Evolutionary conservation across 495 filamentous ascomycete genomes (phyloP), one percentile per base, ranked within the genome.

Genomic region (Cetradonia linearis): DNA sequence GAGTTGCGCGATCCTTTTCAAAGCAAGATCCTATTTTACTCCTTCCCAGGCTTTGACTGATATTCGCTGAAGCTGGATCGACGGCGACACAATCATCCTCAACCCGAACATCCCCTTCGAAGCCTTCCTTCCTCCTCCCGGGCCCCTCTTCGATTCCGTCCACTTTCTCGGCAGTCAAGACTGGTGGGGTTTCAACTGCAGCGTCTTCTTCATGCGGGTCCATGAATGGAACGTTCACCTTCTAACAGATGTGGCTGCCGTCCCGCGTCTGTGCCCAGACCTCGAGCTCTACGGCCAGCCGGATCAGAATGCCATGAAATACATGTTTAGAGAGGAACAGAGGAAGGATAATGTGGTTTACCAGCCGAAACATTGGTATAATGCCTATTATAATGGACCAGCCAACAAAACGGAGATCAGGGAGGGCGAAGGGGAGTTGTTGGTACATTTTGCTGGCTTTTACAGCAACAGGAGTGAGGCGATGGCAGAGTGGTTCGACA

Each of bases 361-460:
- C 50, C 67, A 71, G 42, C 75, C 75, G 33, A 61, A 62, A 1
- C 54, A 65, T 7, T 77, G 75, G 75, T 76, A 70, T 61, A 76
- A 76, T 60, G 62, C 68, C 16, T 50, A 50, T 6, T 25, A 28
- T 50, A 28, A 1, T 4, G 47, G 23, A 10, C 11, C 3, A 10
- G 23, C 11, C 5, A 50, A 50, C 16, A 5, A 14, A 2, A 50
- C 47, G 25, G 25, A 50, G 6, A 16, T 50, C 25, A 25, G 25
- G 30, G 23, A 25, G 30, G 27, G 47, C 25, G 25, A 50, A 28
- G 47, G 47, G 14, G 47, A 50, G 16, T 28, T 50, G 10, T 30
- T 50, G 25, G 25, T 50, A 14, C 47, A 50, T 50, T 30, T 50
- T 50, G 47, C 47, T 30, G 47, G 47, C 23, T 28, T 31, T 5